These are phyloP conservation scores for Mycena alexandri DNA, from an alignment of 768 basidiomycete genomes.

Conservation along the genomic window DNA sequence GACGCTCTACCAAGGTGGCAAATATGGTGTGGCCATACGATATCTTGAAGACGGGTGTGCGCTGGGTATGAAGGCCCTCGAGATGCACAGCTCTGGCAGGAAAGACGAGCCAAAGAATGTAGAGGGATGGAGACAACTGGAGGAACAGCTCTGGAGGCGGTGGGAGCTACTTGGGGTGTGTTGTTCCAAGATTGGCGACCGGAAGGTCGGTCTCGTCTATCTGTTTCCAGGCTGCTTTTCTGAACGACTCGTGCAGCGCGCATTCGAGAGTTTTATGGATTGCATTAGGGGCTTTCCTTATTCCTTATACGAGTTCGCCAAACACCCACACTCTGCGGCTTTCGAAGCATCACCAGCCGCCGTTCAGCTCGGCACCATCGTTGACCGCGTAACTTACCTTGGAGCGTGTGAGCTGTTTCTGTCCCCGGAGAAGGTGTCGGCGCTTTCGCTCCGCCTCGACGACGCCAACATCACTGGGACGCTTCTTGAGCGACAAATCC, in stretches of 20 bases:
- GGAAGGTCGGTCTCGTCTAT: constrained; percentile 65
- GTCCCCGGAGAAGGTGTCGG: constrained; percentile 61
- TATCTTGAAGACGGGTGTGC: constrained; percentile 75
- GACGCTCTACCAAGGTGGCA: constrained; percentile 74
- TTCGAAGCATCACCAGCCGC: constrained; percentile 58
- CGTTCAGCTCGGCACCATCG: constrained; percentile 68
- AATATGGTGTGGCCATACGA: constrained; percentile 72
- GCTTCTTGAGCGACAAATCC: constrained; percentile 73
- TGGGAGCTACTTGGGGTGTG: constrained; percentile 89
- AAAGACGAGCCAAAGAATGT: constrained; percentile 45
- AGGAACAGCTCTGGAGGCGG: constrained; percentile 75
- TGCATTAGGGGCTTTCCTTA: constrained; percentile 70
- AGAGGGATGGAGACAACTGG: constrained; percentile 69
- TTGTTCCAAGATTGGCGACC: constrained; percentile 81
- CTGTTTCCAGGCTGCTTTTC: not conserved
- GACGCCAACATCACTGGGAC: constrained; percentile 59
- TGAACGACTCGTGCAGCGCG: constrained; percentile 57
- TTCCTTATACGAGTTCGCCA: constrained; percentile 52
- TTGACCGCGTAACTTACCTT: constrained; percentile 77
- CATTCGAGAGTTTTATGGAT: constrained; percentile 68
- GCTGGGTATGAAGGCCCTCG: constrained; percentile 64
- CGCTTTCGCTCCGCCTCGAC: constrained; percentile 46
- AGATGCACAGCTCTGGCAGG: constrained; percentile 38
- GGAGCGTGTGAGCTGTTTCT: constrained; percentile 77
- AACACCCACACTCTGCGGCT: constrained; percentile 46